Conservation (phyloP, 352 stramenopile genomes). For the Globisporangium acanthophoron region DNA sequence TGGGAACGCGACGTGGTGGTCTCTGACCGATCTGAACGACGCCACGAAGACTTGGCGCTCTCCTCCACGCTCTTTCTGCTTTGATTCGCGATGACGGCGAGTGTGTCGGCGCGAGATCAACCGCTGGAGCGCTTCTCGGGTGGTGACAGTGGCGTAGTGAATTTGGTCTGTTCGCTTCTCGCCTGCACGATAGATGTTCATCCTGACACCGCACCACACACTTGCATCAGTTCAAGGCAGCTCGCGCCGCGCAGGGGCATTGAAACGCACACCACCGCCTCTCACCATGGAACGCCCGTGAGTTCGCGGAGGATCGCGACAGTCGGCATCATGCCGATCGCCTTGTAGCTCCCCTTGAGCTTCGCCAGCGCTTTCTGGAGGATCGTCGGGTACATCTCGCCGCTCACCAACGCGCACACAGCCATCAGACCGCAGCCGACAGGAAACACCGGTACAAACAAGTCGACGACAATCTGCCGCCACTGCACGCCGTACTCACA, state of each 20-base stretch:
- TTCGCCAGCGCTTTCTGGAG: constrained; percentile 65
- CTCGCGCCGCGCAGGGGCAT: neutral
- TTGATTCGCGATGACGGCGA: neutral
- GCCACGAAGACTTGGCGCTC: constrained; percentile 12
- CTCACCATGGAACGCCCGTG: constrained; percentile 37
- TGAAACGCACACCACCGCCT: neutral
- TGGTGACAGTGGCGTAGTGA: neutral
- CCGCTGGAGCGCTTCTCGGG: constrained; percentile 1
- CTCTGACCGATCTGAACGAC: constrained; percentile 21
- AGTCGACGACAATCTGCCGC: constrained; percentile 34
- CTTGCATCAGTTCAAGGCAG: neutral
- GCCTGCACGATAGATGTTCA: neutral
- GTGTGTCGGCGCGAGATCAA: constrained; percentile 3
- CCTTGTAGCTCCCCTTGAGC: constrained; percentile 33
- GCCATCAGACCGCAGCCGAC: constrained; percentile 25
- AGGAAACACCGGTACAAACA: constrained; percentile 36
- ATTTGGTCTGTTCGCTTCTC: neutral
- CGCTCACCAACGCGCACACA: constrained; percentile 10
- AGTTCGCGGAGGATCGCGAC: constrained; percentile 35
- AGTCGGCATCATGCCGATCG: constrained; percentile 17
- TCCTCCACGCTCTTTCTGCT: neutral
- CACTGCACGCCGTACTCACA: constrained; percentile 25
- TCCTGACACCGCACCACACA: neutral
- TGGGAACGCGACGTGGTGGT: constrained; percentile 26
- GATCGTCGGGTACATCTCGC: constrained; percentile 31